Evolutionary conservation across 2,329 filamentous ascomycete species (phyloP).

Genomic region (Talaromyces pinophilus): DNA sequence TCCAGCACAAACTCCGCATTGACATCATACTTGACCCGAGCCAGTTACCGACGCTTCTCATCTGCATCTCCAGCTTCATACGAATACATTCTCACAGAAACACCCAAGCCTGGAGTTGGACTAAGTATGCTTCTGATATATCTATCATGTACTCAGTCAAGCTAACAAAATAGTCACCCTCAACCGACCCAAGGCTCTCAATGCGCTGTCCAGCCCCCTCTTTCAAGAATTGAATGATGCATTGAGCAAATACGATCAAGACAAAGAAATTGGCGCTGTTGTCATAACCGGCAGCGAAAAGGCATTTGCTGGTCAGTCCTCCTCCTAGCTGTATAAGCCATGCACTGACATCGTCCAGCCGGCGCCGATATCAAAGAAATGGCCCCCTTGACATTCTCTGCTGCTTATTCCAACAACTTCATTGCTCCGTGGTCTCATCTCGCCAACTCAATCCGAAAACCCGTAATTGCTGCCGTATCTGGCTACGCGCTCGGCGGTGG

Average conservation of each 20-base stretch:
- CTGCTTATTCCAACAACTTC: constrained; percentile 86
- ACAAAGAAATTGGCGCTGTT: constrained; percentile 71
- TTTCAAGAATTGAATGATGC: constrained; percentile 87
- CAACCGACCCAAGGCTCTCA: constrained; percentile 91
- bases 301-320: constrained; percentile 69
- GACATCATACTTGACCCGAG: constrained; percentile 38
- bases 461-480: constrained; percentile 89
- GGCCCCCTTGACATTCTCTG: constrained; percentile 84
- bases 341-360: constrained; percentile 48
- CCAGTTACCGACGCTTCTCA: constrained; percentile 40
- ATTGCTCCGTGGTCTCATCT: constrained; percentile 93
- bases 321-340: constrained; percentile 19
- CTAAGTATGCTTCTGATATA: constrained; percentile 63
- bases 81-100: constrained; percentile 79
- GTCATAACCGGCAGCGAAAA: constrained; percentile 85
- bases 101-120: constrained; percentile 84
- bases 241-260: constrained; percentile 68
- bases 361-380: constrained; percentile 99
- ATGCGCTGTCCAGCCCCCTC: constrained; percentile 87
- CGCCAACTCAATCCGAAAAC: constrained; percentile 83
- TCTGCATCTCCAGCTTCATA: constrained; percentile 56
- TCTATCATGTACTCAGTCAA: background rate
- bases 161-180: constrained; percentile 68
- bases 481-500: constrained; percentile 93
- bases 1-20: constrained; percentile 51